A percentile compares a stretch with the other conserved stretches of the same genome.
These are phyloP conservation scores for Coccomyxa sp. DNA, from an alignment of 139 green algal genomes.

Conservation along the genomic window DNA sequence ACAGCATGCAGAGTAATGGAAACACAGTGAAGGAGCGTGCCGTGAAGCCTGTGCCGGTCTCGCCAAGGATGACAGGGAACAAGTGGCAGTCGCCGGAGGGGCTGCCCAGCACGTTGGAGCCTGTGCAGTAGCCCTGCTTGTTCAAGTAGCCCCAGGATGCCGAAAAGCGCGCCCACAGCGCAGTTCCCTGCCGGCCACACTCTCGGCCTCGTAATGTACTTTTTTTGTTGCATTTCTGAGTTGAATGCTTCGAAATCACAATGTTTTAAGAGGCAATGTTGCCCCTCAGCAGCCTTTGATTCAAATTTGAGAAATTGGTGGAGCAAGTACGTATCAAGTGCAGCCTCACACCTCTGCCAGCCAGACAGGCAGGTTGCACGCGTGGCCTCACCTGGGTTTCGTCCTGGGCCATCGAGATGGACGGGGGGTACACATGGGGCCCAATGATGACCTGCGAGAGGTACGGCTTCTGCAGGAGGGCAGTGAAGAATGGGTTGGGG, in stretches of 20 bases:
- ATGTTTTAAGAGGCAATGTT: too few relatives aligned
- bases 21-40: neutral
- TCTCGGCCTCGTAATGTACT: too few relatives aligned
- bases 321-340: too few relatives aligned
- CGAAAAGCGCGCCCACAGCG: conserved; percentile 11
- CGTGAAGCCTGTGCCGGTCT: conserved; percentile 33
- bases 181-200: neutral
- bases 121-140: conserved; percentile 32
- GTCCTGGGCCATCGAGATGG: conserved; percentile 11
- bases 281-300: too few relatives aligned
- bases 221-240: too few relatives aligned
- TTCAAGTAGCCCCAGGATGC: conserved; percentile 34
- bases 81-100: conserved; percentile 13
- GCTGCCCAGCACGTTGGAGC: neutral
- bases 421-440: conserved; percentile 36
- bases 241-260: too few relatives aligned
- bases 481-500: conserved; percentile 45
- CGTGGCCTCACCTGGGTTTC: neutral
- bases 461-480: conserved; percentile 41
- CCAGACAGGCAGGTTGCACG: too few relatives aligned
- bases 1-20: too few relatives aligned
- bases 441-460: conserved; percentile 32
- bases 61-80: conserved; percentile 39
- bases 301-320: too few relatives aligned
- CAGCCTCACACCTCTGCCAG: too few relatives aligned